Percentiles rank a stretch among this genome's conserved stretches.
These are phyloP conservation scores for Penicillium ucsense DNA, from an alignment of 495 filamentous ascomycete species.

Conservation along the genomic window DNA sequence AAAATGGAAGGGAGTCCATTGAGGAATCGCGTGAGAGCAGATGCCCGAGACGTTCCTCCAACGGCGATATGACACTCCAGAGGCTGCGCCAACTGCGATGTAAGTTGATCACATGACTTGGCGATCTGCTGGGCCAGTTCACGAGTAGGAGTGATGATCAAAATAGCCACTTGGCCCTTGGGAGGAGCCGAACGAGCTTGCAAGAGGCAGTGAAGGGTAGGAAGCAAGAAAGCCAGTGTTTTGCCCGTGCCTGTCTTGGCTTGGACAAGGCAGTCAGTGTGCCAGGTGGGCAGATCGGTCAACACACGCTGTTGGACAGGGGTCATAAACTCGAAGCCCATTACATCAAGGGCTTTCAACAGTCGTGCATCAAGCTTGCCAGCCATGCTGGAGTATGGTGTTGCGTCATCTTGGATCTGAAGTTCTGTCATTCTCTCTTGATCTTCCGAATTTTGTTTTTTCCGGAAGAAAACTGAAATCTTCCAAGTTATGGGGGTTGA, in stretches of 20 bases:
- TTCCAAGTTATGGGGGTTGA: too few species aligned
- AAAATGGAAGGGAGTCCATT: conserved; percentile 42
- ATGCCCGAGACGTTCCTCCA: conserved; percentile 42
- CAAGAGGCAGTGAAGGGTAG: conserved; percentile 60
- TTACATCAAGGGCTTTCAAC: conserved; percentile 34
- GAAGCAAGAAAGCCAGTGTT: conserved; percentile 69
- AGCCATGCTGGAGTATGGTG: conserved; percentile 36
- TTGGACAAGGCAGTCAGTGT: conserved; percentile 54
- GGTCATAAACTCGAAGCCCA: conserved; percentile 42
- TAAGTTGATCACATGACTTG: conserved; percentile 44
- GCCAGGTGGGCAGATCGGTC: conserved; percentile 38
- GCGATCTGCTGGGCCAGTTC: conserved; percentile 61
- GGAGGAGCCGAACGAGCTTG: conserved; percentile 13
- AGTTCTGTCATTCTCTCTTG: conserved; percentile 15
- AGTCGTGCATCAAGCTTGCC: conserved; percentile 38
- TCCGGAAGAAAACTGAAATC: too few species aligned
- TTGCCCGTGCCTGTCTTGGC: conserved; percentile 84
- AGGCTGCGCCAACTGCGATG: conserved; percentile 26
- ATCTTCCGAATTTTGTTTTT: background rate
- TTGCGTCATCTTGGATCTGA: conserved; percentile 14
- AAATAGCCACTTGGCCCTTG: conserved; percentile 45
- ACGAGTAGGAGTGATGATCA: conserved; percentile 57
- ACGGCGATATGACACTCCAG: conserved; percentile 45
- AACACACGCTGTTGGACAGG: conserved; percentile 49
- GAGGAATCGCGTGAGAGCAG: conserved; percentile 36